phyloP scores from a whole-genome alignment of 495 filamentous ascomycete species.

The Daldinia grandis region DNA sequence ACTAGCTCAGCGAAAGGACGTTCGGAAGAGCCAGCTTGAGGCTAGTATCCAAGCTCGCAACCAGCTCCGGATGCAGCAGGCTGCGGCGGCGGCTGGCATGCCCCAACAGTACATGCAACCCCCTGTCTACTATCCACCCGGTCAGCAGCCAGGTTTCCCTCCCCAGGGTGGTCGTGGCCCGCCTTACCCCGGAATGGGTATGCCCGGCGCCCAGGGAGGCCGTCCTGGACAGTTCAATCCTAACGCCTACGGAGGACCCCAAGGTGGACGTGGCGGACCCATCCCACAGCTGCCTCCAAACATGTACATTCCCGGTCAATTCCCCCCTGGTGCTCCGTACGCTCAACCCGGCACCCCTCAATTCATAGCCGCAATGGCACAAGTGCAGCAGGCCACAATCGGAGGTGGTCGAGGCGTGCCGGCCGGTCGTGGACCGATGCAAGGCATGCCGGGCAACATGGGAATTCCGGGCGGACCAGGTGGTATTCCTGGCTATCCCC shows the following conservation, averaged over 20 bases:
- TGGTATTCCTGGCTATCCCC: constrained; percentile 71
- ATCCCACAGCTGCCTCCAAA: constrained; percentile 81
- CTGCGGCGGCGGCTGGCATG: constrained; percentile 90
- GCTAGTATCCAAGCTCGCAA: constrained; percentile 99
- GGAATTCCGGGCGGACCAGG: constrained; percentile 58
- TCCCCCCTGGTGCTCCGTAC: constrained; percentile 68
- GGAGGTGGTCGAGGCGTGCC: constrained; percentile 75
- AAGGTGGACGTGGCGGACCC: constrained; percentile 79
- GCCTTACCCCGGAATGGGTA: constrained; percentile 86
- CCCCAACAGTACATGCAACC: constrained; percentile 85
- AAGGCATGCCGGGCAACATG: constrained; percentile 69
- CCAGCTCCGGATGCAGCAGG: constrained; percentile 97
- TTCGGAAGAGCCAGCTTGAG: constrained; percentile 97
- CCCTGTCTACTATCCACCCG: constrained; percentile 86
- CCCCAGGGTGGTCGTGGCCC: constrained; percentile 79
- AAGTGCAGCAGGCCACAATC: constrained; percentile 68
- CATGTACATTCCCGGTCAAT: constrained; percentile 80
- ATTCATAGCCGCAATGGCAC: constrained; percentile 70
- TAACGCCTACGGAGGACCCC: constrained; percentile 77
- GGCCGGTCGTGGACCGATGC: constrained; percentile 78
- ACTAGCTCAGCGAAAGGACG: constrained; percentile 98
- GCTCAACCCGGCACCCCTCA: constrained; percentile 60
- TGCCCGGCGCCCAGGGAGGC: constrained; percentile 81
- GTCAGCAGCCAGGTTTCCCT: constrained; percentile 80
- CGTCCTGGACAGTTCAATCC: constrained; percentile 83